Conservation (phyloP, 495 filamentous ascomycete species). For the Rostrohypoxylon terebratum region DNA sequence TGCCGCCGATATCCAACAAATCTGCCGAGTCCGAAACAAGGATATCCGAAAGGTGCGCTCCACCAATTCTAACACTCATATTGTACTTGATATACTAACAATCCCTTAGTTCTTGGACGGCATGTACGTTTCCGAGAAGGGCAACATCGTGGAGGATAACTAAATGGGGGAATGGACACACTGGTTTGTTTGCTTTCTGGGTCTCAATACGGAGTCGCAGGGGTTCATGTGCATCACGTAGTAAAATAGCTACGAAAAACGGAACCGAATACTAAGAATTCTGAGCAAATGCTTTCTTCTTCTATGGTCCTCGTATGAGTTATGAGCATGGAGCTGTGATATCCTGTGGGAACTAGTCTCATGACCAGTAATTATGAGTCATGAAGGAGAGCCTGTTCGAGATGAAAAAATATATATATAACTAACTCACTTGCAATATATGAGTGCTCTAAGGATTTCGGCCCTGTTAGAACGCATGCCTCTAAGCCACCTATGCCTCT, state of each 20-base stretch:
- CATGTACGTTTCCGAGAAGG: constrained; percentile 98
- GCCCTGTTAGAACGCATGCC: too few species aligned
- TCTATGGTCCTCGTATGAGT: background rate
- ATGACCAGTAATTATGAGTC: background rate
- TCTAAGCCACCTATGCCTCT: too few species aligned
- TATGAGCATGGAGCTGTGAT: constrained; percentile 5
- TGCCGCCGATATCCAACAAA: constrained; percentile 98
- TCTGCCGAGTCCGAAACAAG: constrained; percentile 99
- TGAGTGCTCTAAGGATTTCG: too few species aligned
- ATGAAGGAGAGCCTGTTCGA: background rate
- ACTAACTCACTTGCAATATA: too few species aligned
- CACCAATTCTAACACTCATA: background rate
- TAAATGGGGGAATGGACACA: constrained; percentile 49
- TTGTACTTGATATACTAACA: constrained; percentile 50
- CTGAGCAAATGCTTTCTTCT: constrained; percentile 34
- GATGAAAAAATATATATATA: background rate
- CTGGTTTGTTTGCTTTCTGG: constrained; percentile 58
- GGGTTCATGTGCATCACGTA: constrained; percentile 72
- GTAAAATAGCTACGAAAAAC: constrained; percentile 63
- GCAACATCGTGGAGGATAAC: constrained; percentile 83
- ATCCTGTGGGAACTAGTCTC: background rate
- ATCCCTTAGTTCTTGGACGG: constrained; percentile 91
- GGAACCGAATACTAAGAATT: constrained; percentile 54
- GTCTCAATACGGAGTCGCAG: constrained; percentile 58
- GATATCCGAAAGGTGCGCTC: constrained; percentile 97